Base-by-base conservation (phyloP, 2,329 filamentous ascomycete species). In the Ustilaginoidea virens region DNA sequence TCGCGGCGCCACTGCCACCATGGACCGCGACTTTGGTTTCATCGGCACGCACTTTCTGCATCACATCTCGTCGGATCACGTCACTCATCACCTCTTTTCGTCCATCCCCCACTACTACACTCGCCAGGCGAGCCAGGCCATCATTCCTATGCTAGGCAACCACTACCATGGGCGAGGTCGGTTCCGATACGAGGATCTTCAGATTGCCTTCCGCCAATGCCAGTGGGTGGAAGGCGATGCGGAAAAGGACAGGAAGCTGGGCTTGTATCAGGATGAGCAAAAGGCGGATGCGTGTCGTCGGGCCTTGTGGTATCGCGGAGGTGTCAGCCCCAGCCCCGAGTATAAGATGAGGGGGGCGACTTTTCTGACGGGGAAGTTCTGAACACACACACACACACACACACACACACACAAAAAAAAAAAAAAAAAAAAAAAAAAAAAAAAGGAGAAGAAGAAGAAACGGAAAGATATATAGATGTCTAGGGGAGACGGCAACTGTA, bases 71-170 rank as follows among this genome's bases (percentile, higher is more conserved):
- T 87, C 94, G 67, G 94, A 86, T 27, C 87, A 96, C 60, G 87
- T 96, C 35, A 79, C 93, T 36, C 87, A 96, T 67, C 87, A 96
- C 70, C 94, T 93, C 58, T 74, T 96, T 53, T 87, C 80, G 59
- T 82, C 74, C 48, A 96, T 96, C 42, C 87, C 87, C 38, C 94
- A 94, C 63, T 96, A 96, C 63, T 69, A 94, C 55, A 87, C 86
- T 48, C 83, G 93, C 44, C 86, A 94, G 62, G 86, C 87, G 33
- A 79, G 75, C 44, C 86, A 94, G 44, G 86, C 86, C 47, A 92
- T 96, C 69, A 85, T 86, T 68, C 72, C 72, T 35, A 66, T 98
- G 54, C 94, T 98, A 87, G 90, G 90, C 54, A 66, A 68, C 47
- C 90, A 98, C 68, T 98, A 98, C 66, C 82, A 86, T 39, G 63